Evolutionary conservation across 192 early-diverging fungal species (phyloP).

Genomic region (Chytriomyces confervae): DNA sequence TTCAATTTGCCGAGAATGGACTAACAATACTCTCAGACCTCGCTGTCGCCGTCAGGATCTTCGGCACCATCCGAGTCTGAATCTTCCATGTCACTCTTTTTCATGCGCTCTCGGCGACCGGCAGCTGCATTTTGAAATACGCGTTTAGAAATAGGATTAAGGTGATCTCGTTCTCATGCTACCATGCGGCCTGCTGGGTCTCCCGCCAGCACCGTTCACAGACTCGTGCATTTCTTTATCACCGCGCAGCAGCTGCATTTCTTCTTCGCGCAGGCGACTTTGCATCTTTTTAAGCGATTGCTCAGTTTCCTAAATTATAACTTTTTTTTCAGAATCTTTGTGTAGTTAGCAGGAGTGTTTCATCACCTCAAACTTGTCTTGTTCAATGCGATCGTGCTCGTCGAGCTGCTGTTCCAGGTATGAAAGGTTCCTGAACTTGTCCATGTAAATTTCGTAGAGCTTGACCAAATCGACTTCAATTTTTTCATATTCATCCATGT

Average conservation of each 20-base stretch:
- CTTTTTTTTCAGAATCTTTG: neutral
- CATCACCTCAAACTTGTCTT: conserved; percentile 58
- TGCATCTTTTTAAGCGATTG: conserved; percentile 57
- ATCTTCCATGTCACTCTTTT: conserved; percentile 10
- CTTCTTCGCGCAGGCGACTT: conserved; percentile 57
- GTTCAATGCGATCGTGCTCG: conserved; percentile 56
- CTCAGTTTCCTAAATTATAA: conserved; percentile 49
- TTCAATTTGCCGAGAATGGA: neutral
- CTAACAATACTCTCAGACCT: neutral
- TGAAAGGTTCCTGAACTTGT: conserved; percentile 56
- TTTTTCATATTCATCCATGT: conserved; percentile 67
- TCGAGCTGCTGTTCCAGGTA: conserved; percentile 63
- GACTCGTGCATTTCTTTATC: conserved; percentile 52
- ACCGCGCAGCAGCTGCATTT: conserved; percentile 54
- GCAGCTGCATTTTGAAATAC: neutral
- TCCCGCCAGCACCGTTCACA: neutral
- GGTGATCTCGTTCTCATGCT: neutral
- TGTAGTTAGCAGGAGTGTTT: neutral
- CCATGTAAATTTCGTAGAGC: conserved; percentile 59
- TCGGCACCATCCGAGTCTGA: conserved; percentile 18
- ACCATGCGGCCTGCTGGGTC: conserved; percentile 33
- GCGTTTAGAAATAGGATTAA: neutral
- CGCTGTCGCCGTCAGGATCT: conserved; percentile 13
- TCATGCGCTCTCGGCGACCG: conserved; percentile 1
- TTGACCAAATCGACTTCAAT: conserved; percentile 57